Evolutionary conservation across 192 early-diverging fungal genomes (phyloP).

Genomic region (Phycomyces blakesleeanus): DNA sequence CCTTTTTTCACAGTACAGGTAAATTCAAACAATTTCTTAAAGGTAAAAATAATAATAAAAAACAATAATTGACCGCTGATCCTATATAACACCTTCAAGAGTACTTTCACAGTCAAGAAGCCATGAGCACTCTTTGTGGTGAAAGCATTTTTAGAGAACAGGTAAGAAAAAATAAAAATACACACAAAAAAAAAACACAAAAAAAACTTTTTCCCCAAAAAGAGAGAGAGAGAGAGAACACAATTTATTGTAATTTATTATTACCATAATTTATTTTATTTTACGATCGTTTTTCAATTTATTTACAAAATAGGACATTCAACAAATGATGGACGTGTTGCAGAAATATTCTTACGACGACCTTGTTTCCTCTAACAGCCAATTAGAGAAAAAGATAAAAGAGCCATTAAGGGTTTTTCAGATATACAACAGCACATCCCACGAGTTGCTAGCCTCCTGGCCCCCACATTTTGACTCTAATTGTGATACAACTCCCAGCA

Average conservation of each 20-base stretch:
- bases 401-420: slow-evolving; percentile 12
- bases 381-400: neutral
- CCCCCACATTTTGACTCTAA: neutral
- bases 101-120: too few relatives aligned
- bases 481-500: neutral
- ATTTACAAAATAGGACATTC: slow-evolving; percentile 1
- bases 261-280: neutral
- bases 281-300: neutral
- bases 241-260: too few relatives aligned
- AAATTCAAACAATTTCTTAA: neutral
- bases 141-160: too few relatives aligned
- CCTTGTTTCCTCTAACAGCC: neutral
- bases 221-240: too few relatives aligned
- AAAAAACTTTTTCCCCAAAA: too few relatives aligned
- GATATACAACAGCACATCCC: slow-evolving; percentile 6
- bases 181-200: too few relatives aligned
- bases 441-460: slow-evolving; percentile 11
- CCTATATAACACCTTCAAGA: too few relatives aligned
- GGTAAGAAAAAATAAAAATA: too few relatives aligned
- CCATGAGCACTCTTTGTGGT: too few relatives aligned
- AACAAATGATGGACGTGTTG: neutral
- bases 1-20: slow-evolving; percentile 22
- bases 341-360: neutral
- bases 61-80: too few relatives aligned
- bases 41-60: neutral